Base-by-base conservation (phyloP, 1,284 basidiomycete genomes). In the Marasmius tenuissimus region DNA sequence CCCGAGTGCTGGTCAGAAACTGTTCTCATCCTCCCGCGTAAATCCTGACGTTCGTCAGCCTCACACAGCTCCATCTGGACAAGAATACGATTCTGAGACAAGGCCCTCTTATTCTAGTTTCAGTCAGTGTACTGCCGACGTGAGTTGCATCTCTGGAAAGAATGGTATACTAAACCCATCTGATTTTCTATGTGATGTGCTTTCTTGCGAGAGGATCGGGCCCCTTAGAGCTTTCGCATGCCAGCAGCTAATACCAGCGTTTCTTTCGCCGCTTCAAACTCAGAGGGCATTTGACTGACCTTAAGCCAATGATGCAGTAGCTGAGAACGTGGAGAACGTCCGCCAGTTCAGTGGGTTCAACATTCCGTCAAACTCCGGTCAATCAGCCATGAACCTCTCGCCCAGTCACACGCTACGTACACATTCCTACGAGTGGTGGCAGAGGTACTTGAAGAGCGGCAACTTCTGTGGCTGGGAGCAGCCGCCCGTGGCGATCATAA, bases 231-330 rank as follows among this genome's bases (percentile, higher is more conserved):
- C 37, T 63, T 67, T 33, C 63, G 63, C 34, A 20, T 60, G 2
- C 67, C 67, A 38, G 39, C 58, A 63, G 3, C 61, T 67, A 1
- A 65, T 66, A 37, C 67, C 66, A 20, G 39, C 65, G 37, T 62
- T 59, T 50, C 56, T 68, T 35, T 66, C 66, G 42, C 66, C 66
- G 1, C 27, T 27, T 4, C 63, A 47, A 47, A 48, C 16, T 6
- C 53, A 47, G 45, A 16, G 45, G 47, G 16, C 45, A 37, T 2
- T 51, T 37, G n/a, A 11, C 33, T 14, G 3, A 1, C 7, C 18
- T 16, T 12, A 16, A 52, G 33, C 50, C 8, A 20, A 11, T 50
- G 14, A 20, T 33, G 3, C 18, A 39, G 27, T 16, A 10, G 14
- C 42, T 27, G 27, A 27, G 55, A 4, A 42, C 42, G 16, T 38